A percentile compares a stretch with the other conserved stretches of the same genome.
Conservation (phyloP, 495 filamentous ascomycete genomes). For the Amniculicola lignicola region DNA sequence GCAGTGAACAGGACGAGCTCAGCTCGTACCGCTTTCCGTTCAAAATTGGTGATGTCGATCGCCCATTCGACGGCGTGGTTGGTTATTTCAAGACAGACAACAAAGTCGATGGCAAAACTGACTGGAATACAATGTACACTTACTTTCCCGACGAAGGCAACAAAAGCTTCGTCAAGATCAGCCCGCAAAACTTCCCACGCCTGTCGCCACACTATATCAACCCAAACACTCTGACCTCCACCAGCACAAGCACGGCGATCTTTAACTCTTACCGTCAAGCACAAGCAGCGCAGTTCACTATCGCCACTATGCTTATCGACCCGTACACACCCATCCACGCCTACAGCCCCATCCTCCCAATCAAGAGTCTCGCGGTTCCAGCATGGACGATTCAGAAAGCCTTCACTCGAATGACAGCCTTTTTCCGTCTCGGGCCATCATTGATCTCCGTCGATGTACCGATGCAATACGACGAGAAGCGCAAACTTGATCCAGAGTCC, state of each 20-base stretch:
- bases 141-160: neutral
- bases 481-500: no score
- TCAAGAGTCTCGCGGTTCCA: constrained; percentile 39
- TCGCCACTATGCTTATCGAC: constrained; percentile 41
- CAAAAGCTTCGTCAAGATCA: neutral
- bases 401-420: constrained; percentile 39
- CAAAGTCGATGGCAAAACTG: constrained; percentile 3
- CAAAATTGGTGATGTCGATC: constrained; percentile 10
- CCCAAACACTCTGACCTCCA: neutral
- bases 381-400: constrained; percentile 48
- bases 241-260: neutral
- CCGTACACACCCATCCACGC: constrained; percentile 47
- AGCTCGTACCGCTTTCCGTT: constrained; percentile 7
- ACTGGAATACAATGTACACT: constrained; percentile 26
- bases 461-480: no score
- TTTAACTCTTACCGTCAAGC: neutral
- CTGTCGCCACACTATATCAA: neutral
- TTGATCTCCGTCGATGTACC: no score
- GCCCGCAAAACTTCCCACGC: neutral
- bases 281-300: no score
- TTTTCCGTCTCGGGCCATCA: no score
- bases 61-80: constrained; percentile 22
- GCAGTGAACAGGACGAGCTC: neutral
- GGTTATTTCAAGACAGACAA: constrained; percentile 10
- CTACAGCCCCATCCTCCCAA: constrained; percentile 45